Evolutionary conservation across 495 filamentous ascomycete species (phyloP).

Genomic region (Terfezia boudieri): DNA sequence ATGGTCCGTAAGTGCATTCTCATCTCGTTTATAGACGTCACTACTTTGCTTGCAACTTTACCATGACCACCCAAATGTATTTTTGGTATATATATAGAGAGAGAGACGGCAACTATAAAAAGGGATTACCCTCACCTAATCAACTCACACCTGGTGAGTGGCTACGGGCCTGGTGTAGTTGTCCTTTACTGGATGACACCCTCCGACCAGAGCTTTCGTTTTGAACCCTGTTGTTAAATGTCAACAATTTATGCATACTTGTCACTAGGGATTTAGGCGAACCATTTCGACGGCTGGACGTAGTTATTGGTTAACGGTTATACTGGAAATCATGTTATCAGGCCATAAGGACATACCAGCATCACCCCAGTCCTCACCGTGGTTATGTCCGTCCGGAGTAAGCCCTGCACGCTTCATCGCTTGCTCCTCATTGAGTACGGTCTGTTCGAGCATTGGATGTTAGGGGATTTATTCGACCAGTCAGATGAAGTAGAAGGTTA

Average conservation of each 20-base stretch:
- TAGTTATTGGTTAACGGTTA: not conserved
- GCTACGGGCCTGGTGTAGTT: no score
- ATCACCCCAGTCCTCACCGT: constrained; percentile 71
- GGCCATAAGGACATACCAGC: constrained; percentile 23
- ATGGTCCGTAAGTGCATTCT: not conserved
- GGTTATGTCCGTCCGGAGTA: constrained; percentile 42
- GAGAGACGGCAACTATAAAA: no score
- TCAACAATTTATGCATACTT: no score
- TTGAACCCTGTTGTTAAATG: constrained; percentile 24
- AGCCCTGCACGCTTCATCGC: constrained; percentile 69
- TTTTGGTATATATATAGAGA: not conserved
- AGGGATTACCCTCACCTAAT: no score
- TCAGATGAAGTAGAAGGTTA: no score
- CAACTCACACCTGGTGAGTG: no score
- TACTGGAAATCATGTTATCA: constrained; percentile 22
- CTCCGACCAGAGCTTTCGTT: constrained; percentile 42
- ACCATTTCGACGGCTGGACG: constrained; percentile 46
- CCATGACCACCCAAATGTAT: not conserved
- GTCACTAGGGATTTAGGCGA: not conserved
- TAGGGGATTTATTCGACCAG: not conserved
- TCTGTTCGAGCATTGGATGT: constrained; percentile 19
- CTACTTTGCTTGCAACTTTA: not conserved
- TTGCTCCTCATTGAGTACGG: constrained; percentile 71
- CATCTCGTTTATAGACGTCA: not conserved
- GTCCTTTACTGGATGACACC: constrained; percentile 30